These are phyloP conservation scores for Aspergillus persii DNA, from an alignment of 2,329 filamentous ascomycete species.

Conservation along the genomic window DNA sequence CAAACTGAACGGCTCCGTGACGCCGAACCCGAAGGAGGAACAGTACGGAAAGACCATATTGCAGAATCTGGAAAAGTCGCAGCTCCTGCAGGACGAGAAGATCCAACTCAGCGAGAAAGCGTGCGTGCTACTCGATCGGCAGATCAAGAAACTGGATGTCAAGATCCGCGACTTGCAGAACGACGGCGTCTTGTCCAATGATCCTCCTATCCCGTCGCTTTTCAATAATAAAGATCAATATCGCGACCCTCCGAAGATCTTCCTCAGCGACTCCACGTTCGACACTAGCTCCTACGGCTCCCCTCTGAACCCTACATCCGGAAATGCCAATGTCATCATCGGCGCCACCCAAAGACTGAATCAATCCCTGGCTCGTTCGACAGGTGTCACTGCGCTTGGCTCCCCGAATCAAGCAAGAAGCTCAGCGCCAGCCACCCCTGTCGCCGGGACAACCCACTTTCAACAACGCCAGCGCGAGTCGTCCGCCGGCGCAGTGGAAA, in stretches of 20 bases:
- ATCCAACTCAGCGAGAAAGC: conserved; percentile 60
- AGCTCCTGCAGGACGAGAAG: conserved; percentile 62
- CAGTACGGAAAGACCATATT: conserved; percentile 57
- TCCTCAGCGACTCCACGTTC: conserved; percentile 48
- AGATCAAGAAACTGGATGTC: conserved; percentile 62
- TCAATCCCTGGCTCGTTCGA: conserved; percentile 32
- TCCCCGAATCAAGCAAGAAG: conserved; percentile 37
- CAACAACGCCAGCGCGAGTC: conserved; percentile 54
- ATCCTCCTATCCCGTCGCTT: conserved; percentile 59
- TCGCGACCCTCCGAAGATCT: conserved; percentile 47
- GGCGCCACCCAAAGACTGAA: conserved; percentile 52
- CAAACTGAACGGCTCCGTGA: conserved; percentile 60
- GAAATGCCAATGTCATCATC: conserved; percentile 54
- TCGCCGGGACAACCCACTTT: conserved; percentile 38
- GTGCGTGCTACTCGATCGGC: conserved; percentile 58
- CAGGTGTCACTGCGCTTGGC: conserved; percentile 40
- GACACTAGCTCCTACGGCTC: conserved; percentile 43
- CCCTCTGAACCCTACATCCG: conserved; percentile 55
- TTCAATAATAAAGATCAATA: conserved; percentile 49
- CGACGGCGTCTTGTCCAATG: conserved; percentile 58
- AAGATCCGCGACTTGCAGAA: conserved; percentile 60
- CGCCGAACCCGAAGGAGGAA: conserved; percentile 63
- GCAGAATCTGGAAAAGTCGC: conserved; percentile 57
- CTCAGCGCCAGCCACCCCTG: conserved; percentile 47
- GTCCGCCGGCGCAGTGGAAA: conserved; percentile 54